Base-by-base conservation (phyloP, 2,329 filamentous ascomycete species). In the Pyricularia pennisetigena region DNA sequence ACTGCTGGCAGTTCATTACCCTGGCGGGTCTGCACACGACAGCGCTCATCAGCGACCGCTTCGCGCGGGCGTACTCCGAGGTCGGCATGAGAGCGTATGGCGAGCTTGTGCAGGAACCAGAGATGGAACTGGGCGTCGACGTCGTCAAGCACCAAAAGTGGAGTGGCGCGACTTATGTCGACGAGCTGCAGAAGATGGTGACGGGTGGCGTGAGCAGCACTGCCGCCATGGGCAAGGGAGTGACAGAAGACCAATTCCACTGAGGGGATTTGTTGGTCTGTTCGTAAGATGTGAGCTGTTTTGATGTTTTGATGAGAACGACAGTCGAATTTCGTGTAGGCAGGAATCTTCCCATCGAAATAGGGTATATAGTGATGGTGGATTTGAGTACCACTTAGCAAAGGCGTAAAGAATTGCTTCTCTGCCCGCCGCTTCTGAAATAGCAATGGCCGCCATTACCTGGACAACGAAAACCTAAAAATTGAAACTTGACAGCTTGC, bases 1-100 rank as follows among this genome's bases (percentile, higher is more conserved):
- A 99, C 87, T 97, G 93, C 87, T 99, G 95, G 95, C 95, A 99
- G 81, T 99, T 99, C 85, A 99, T 99, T 83, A 99, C 95, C n/a
- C 88, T 99, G 64, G 95, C 94, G 5, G 95, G 95, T 73, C 86
- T 99, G 76, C 95, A 99, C 84, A 97, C 93, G 71, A 97, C 93
- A 4, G 95, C 94, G 54, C 87, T 99, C 67, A 96, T 97, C 81
- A 90, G 90, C 75, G 88, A 98, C 81, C 88, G 90, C 71, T 99
- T 99, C 81, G 89, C 93, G 70, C 87, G 88, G 77, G 92, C 92
- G 65, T 99, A 91, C 78, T 85, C 90, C 69, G 83, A 87, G 78
- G 83, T 90, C 70, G 94, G 94, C 69, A 99, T 99, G 94, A 89
- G 94, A 69, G 95, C 94, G 16, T 99, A 98, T 79, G 94, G 94